Base-by-base conservation (phyloP, 1,284 basidiomycete species). In the Phlebopus sp. region DNA sequence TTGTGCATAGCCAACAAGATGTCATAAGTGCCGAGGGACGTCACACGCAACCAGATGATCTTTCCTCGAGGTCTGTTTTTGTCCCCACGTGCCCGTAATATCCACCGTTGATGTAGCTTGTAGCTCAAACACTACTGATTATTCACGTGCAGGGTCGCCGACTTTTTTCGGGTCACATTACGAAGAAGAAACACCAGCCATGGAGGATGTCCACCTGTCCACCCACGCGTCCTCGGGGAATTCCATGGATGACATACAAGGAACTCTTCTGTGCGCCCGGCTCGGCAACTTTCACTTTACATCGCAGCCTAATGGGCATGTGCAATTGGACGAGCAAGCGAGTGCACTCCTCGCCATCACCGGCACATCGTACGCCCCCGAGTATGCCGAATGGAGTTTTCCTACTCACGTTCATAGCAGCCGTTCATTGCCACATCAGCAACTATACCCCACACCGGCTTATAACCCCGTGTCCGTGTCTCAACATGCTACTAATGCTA, bases 21-120 rank as follows among this genome's bases (percentile, higher is more conserved):
- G 60, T 59, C 60, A 63, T 63, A 49, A 51, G 57, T 53, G 50
- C 62, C 15, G 55, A 41, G 61, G 59, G 63, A 42, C 56, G 51
- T 59, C 44, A 54, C 42, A 14, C 23, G 44, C 56, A 66, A 64
- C 60, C 62, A 61, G 60, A 63, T 57, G 63, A 63, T 63, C 62
- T 61, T 64, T 62, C 58, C 60, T 56, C 60, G 61, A 57, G 60
- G 63, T 63, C 55, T 59, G 60, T 64, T 54, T 58, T 49, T 64
- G 51, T 34, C 44, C 60, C 55, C 63, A 60, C 66, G 63, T 55
- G 23, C 23, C 31, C 38, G 34, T 19, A 46, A 32, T 38, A 21
- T 30, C 37, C 47, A 39, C 32, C 46, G 51, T 52, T 42, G 53
- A 50, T 49, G 42, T 56, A 53, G 41, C 50, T 61, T 55, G 30